Base-by-base conservation (phyloP, 78 protist genomes). In the Pigoraptor vietnamica region DNA sequence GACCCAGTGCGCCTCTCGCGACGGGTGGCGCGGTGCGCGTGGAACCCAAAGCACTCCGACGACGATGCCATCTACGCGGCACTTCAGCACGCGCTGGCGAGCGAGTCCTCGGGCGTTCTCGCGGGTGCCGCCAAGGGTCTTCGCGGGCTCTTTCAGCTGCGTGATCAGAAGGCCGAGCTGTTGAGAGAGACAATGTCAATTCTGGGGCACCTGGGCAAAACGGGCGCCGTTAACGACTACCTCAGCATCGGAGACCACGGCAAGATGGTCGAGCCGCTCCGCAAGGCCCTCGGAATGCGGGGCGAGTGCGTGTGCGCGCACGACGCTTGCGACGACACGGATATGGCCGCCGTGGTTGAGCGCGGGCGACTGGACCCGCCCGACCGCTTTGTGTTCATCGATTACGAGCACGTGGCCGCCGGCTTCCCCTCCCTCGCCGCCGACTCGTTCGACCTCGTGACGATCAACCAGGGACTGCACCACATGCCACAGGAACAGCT, bases 211-310 rank as follows among this genome's bases (percentile, higher is more conserved):
- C 81, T 94, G 37, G 95, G 95, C 24, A 55, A 25, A 0, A 35
- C 87, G 34, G 95, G 92, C 19, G 79, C 21, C 35, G 32, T 94
- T 29, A 86, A 91, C 39, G 87, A 89, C 81, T 81, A 91, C 37
- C 94, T 94, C 39, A 33, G 90, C 84, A 94, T 94, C 34, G 95
- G 95, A 24, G 95, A 94, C 37, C 33, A 82, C 37, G 95, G 95
- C n/a, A 91, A 92, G 40, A 37, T 94, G 67, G 89, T 92, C 38
- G 1, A 38, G 32, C 48, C 79, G 33, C 37, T 94, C 25, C 24
- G 87, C 24, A 79, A 48, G 32, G 88, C 91, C 29, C 86, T 94
- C 37, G 34, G 84, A 88, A 91, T 92, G 39, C 24, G 38, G 2
- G 95, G 92, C 23, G 35, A 37, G 35, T 32, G n/a, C n/a, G 82